A percentile compares a stretch with the other conserved stretches of the same genome.
Conservation (phyloP, 371 early-diverging fungal species). For the Mucor circinelloides region DNA sequence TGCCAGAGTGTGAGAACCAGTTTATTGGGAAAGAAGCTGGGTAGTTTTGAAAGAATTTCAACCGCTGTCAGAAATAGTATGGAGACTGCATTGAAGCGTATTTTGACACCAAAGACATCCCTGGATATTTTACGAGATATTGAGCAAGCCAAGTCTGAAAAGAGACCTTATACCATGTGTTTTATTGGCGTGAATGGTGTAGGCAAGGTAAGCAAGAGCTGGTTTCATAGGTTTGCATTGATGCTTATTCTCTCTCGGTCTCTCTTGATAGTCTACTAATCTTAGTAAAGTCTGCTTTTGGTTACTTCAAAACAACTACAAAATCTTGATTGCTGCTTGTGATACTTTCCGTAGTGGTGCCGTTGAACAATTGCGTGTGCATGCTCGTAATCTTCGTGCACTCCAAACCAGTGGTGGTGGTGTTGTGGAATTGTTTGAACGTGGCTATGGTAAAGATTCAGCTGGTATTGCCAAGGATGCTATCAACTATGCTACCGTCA, state of each 20-base stretch:
- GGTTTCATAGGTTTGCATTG: neutral
- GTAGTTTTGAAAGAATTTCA: constrained; percentile 73
- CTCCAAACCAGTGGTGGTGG: constrained; percentile 71
- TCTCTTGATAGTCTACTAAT: constrained; percentile 81
- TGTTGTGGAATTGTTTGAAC: constrained; percentile 92
- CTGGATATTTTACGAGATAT: constrained; percentile 96
- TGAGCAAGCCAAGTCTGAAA: constrained; percentile 65
- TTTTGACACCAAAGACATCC: constrained; percentile 92
- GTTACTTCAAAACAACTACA: constrained; percentile 93
- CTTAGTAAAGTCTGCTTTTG: constrained; percentile 98
- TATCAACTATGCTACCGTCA: constrained; percentile 69
- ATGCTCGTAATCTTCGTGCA: constrained; percentile 87
- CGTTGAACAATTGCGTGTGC: constrained; percentile 97
- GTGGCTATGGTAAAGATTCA: constrained; percentile 99
- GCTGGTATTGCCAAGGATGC: constrained; percentile 99
- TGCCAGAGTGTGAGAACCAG: constrained; percentile 79
- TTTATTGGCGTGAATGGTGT: constrained; percentile 99
- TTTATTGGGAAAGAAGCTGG: constrained; percentile 79
- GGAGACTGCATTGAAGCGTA: constrained; percentile 80
- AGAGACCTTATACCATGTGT: constrained; percentile 87
- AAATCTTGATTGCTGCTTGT: constrained; percentile 97
- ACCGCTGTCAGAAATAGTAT: constrained; percentile 77
- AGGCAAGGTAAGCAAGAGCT: constrained; percentile 57
- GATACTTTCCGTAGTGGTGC: constrained; percentile 99
- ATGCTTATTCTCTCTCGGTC: no score